A percentile compares a stretch with the other conserved stretches of the same genome.
Conservation (phyloP, 2,329 filamentous ascomycete species). For the Diaporthe batatas region DNA sequence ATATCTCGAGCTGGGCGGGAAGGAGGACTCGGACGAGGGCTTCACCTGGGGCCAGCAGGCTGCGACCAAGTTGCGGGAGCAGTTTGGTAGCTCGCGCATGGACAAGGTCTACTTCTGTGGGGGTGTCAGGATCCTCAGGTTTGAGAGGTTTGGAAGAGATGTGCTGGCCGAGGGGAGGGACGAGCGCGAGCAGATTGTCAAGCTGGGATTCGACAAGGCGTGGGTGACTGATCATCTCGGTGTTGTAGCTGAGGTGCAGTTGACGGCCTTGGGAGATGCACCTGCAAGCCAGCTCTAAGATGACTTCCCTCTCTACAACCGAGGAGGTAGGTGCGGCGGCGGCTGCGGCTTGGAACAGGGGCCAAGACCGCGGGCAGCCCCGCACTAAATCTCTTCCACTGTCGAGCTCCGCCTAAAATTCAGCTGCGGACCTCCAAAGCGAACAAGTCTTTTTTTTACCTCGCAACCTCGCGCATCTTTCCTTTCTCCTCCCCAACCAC, state of each 20-base stretch:
- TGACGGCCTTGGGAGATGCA: neutral
- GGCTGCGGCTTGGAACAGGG: too few species aligned
- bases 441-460: slow-evolving; percentile 20
- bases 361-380: neutral
- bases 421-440: slow-evolving; percentile 14
- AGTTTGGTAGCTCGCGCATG: slow-evolving; percentile 65
- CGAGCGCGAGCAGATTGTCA: slow-evolving; percentile 48
- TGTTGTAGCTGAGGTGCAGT: slow-evolving; percentile 51
- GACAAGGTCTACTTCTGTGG: slow-evolving; percentile 70
- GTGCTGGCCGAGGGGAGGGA: slow-evolving; percentile 56
- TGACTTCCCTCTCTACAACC: too few species aligned
- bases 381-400: slow-evolving; percentile 36
- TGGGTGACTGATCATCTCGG: slow-evolving; percentile 67
- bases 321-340: too few species aligned
- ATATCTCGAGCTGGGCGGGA: slow-evolving; percentile 64
- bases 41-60: slow-evolving; percentile 72
- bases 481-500: slow-evolving; percentile 30
- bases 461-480: slow-evolving; percentile 42
- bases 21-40: slow-evolving; percentile 63
- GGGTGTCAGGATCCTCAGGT: slow-evolving; percentile 46
- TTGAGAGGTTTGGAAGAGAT: slow-evolving; percentile 63
- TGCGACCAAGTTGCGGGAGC: slow-evolving; percentile 53
- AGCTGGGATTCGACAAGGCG: slow-evolving; percentile 53
- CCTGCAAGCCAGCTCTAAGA: neutral
- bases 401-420: slow-evolving; percentile 36